Base-by-base conservation (phyloP, 108 stramenopile genomes). In the Conticribra guillardii region DNA sequence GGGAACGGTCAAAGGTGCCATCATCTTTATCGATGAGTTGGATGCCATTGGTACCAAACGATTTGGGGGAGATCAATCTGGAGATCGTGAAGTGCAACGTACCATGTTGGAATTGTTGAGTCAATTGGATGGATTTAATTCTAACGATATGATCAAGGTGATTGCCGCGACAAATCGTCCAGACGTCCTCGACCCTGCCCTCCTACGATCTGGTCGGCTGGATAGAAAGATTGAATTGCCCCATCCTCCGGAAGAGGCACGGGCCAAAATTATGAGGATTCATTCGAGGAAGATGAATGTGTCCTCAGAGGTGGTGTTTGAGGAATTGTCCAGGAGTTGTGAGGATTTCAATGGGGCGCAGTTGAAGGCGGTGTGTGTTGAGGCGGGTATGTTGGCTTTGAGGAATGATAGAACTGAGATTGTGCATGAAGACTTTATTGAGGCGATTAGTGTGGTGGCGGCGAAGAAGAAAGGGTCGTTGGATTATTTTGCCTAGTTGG, bases 181-280 rank as follows among this genome's bases (percentile, higher is more conserved):
- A 4, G 99, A 99, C 80, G 96, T 98, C 1, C 74, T 99, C 59
- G 99, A 99, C 80, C 98, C 98, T 0, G 99, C 99, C 2, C 82
- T 99, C 45, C 71, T 99, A 68, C 96, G 99, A 30, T 96, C 96
- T 8, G 97, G 97, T 45, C 84, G 98, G 29, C 79, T 99, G 60
- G 99, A 99, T 83, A 85, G 99, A 26, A 99, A 99, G 91, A 97
- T 99, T 60, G 98, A 99, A 82, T 82, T 99, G 58, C 98, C 98
- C 21, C 97, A 98, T 79, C 99, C 99, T 18, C 87, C 90, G 54
- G 97, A 98, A 71, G 91, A 95, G 33, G 98, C 97, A 11, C 87
- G 99, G 18, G 86, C 90, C 48, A 91, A 92, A 46, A 97, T 99
- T 62, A 57, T 99, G 73, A 71, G 83, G 55, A 99, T 99, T 54